Evolutionary conservation across 2,329 filamentous ascomycete genomes (phyloP), one percentile per base, ranked within the genome.

Genomic region (Sphaerulina musiva): DNA sequence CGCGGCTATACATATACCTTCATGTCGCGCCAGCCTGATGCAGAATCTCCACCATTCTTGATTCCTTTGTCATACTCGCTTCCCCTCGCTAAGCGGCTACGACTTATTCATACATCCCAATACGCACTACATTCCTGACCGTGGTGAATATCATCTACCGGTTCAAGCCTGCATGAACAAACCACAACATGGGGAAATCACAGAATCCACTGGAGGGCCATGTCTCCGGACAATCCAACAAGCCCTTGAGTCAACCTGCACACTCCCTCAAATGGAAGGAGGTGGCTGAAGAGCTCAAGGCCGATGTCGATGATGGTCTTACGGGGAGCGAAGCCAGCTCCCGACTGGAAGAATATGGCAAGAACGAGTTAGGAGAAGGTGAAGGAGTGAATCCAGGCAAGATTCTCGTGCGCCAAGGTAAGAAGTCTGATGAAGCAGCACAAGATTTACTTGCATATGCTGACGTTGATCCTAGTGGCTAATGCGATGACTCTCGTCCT

Each of bases 401-500:
- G 63, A 87, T 90, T 41, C 73, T 90, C 45, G 73, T 86, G 54
- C 84, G 85, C 63, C 86, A 90, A 68, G 34, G 34, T 38, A 38
- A 38, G 34, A 38, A 11, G 12, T n/a, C 3, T 11, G 4, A 10
- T 11, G 12, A 3, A 7, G 5, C 12, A 38, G 34, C 10, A 4
- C 6, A 38, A 2, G 34, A n/a, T 38, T 11, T 3, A 38, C 4
- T 9, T 38, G 34, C 26, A 29, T 29, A 29, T 10, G 34, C 34
- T 38, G 34, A 38, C 34, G 4, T 38, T n/a, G 34, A n/a, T n/a
- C 6, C 10, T 10, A 38, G 70, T 89, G 20, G 80, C 83, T 66
- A 90, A 90, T 75, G 86, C 86, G 54, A 89, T 89, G 86, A 86
- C 86, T 60, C 68, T 87, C 69, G 84, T 75, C 5, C 67, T 77